phyloP scores from a whole-genome alignment of 306 rosid species.

The Cucumis hystrix region DNA sequence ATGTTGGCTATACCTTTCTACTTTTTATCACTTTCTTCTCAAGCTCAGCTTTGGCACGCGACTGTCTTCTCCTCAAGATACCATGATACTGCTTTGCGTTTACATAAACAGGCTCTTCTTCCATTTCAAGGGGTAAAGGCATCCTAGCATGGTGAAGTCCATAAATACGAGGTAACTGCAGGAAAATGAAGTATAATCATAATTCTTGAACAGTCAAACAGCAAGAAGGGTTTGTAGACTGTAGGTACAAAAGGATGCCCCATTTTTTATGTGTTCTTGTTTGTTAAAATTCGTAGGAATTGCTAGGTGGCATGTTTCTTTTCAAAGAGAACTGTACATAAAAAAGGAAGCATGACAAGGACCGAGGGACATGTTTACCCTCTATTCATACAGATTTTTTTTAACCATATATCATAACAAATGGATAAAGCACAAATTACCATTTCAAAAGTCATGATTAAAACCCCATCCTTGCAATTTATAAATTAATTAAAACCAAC shows the following conservation, averaged over 20 bases:
- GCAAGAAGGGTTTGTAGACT: background rate
- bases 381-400: background rate
- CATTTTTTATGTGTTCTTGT: background rate
- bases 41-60: conserved; percentile 84
- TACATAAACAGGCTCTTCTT: conserved; percentile 85
- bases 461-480: background rate
- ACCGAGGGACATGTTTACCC: background rate
- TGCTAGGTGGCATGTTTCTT: background rate
- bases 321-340: background rate
- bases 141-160: conserved; percentile 67
- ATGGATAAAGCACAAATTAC: background rate
- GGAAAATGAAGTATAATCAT: conserved; percentile 12
- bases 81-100: conserved; percentile 96
- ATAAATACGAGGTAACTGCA: conserved; percentile 45
- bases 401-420: background rate
- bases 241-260: background rate
- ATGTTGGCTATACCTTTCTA: conserved; percentile 48
- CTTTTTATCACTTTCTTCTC: conserved; percentile 51
- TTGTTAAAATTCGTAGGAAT: background rate
- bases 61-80: conserved; percentile 71
- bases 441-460: background rate
- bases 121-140: conserved; percentile 80
- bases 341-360: background rate
- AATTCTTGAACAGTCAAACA: background rate
- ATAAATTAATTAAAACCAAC: no score